Percentiles rank a stretch among this genome's conserved stretches.
These are phyloP conservation scores for Ceratonia siliqua DNA, from an alignment of 306 rosid genomes.

Conservation along the genomic window DNA sequence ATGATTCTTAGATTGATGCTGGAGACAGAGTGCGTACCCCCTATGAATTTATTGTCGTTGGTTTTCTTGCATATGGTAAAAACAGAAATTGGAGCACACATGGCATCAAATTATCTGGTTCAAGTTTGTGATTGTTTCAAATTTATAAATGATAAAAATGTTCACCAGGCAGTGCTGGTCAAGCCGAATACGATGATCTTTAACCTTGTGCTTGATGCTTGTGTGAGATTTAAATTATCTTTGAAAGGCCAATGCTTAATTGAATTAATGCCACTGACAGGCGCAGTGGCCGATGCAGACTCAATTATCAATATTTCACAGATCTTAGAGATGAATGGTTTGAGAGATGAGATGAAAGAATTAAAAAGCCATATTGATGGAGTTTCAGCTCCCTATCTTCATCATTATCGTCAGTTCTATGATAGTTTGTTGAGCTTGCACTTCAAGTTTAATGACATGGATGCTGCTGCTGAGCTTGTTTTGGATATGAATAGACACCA, in stretches of 20 bases:
- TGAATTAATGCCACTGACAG: slow-evolving; percentile 62
- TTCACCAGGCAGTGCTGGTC: slow-evolving; percentile 34
- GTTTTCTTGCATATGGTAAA: slow-evolving; percentile 67
- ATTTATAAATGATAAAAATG: slow-evolving; percentile 38
- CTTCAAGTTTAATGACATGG: slow-evolving; percentile 71
- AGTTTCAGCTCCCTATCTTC: slow-evolving; percentile 47
- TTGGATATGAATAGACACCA: slow-evolving; percentile 55
- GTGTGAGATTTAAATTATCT: slow-evolving; percentile 67
- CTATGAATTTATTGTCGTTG: slow-evolving; percentile 55
- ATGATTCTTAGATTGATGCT: slow-evolving; percentile 64
- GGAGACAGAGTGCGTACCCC: slow-evolving; percentile 48
- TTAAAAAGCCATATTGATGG: slow-evolving; percentile 55
- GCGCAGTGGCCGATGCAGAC: slow-evolving; percentile 70
- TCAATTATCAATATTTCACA: slow-evolving; percentile 59
- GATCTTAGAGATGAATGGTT: slow-evolving; percentile 77
- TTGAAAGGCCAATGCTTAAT: slow-evolving; percentile 60
- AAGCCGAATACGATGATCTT: slow-evolving; percentile 65
- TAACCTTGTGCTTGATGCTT: slow-evolving; percentile 82
- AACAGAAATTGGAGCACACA: slow-evolving; percentile 63
- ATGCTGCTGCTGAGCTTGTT: slow-evolving; percentile 68
- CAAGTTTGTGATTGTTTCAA: slow-evolving; percentile 58
- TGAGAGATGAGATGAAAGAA: slow-evolving; percentile 70
- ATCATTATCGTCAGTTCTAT: slow-evolving; percentile 69
- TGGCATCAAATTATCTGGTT: slow-evolving; percentile 68
- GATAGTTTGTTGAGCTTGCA: slow-evolving; percentile 83